Conservation (phyloP, 73 alveolate genomes). For the Paramecium biaurelia region DNA sequence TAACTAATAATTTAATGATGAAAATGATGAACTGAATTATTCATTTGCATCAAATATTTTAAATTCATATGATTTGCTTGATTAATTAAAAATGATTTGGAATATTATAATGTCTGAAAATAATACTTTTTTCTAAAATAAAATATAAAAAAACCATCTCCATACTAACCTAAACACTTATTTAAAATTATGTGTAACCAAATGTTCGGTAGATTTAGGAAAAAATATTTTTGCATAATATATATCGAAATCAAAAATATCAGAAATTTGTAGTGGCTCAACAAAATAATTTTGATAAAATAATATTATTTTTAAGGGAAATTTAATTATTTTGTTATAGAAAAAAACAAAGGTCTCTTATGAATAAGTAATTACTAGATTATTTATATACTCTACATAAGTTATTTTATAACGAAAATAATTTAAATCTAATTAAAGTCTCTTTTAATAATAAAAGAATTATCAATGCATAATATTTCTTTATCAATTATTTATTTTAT, state of each 20-base stretch:
- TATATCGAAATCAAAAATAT: neutral
- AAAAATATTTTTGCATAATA: neutral
- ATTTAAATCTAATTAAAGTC: neutral
- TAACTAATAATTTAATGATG: neutral
- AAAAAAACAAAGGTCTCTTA: neutral
- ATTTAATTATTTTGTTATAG: neutral
- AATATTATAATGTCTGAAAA: neutral
- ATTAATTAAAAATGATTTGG: neutral
- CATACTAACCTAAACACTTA: neutral
- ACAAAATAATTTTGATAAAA: neutral
- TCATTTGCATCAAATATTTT: neutral
- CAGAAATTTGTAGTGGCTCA: neutral
- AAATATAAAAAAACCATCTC: neutral
- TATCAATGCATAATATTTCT: too few species aligned
- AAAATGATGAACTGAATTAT: neutral
- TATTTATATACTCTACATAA: neutral
- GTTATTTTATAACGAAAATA: neutral
- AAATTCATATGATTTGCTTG: neutral
- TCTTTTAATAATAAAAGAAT: neutral
- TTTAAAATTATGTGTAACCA: neutral
- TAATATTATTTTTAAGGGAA: neutral
- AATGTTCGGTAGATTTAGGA: neutral
- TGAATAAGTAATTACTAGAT: too few species aligned
- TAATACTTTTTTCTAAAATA: neutral
- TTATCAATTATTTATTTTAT: neutral